Evolutionary conservation across 2,329 filamentous ascomycete genomes (phyloP), one percentile per base, ranked within the genome.

Genomic region (Hypoxylon sp.): DNA sequence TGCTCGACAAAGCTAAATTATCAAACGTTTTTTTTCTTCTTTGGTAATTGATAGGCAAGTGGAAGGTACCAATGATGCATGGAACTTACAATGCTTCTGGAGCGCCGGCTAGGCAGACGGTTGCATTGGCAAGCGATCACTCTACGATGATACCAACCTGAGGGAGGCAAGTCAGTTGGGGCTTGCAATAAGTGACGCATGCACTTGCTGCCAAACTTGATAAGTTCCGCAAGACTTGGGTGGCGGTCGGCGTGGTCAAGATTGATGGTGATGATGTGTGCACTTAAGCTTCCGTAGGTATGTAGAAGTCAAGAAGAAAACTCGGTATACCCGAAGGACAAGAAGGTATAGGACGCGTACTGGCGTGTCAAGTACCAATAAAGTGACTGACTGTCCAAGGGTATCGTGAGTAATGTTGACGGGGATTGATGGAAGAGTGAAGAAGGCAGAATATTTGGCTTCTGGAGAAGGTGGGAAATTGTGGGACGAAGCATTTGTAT

Each of bases 291-390:
- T 41, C 13, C 8, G 37, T 41, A 41, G 37, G 37, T 41, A 41
- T 41, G 37, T 41, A 41, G 37, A 41, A 20, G 37, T 41, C 37
- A 41, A 41, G 37, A 41, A 41, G 37, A 41, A 20, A 41, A 41
- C 37, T 41, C 17, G 17, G 37, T 41, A 41, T 41, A 20, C 37
- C 37, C 17, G 37, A 19, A 39, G 37, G 37, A 41, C 37, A 41
- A 41, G 37, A 41, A 19, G 37, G 37, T 41, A 41, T 41, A 6
- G 37, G 6, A 41, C 6, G 37, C 37, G 37, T 41, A n/a, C 37
- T 41, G 37, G 37, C 37, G 37, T 26, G 10, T 39, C 15, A 19
- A 11, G 17, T 41, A n/a, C 37, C 37, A 41, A 41, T 41, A 41
- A 41, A 11, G 37, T 41, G 37, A 37, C 24, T 26, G 32, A 15